phyloP scores from a whole-genome alignment of 345 rosid species.

The Salix arbutifolia region DNA sequence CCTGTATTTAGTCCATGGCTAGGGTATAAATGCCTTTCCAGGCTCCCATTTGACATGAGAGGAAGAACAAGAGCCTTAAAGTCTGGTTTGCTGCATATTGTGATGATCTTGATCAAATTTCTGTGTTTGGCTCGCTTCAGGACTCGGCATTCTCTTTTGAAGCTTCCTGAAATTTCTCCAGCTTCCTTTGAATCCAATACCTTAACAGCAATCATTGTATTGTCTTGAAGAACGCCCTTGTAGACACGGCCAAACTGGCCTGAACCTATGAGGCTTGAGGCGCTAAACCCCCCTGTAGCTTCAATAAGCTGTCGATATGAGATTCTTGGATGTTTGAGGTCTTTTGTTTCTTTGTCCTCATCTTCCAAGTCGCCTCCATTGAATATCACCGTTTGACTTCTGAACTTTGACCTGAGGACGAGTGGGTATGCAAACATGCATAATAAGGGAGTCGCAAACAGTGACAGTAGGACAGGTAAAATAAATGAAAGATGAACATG shows the following conservation, averaged over 20 bases:
- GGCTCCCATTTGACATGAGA: slow-evolving; percentile 78
- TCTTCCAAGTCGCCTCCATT: slow-evolving; percentile 40
- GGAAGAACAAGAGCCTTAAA: slow-evolving; percentile 90
- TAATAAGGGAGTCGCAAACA: slow-evolving; percentile 45
- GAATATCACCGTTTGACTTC: slow-evolving; percentile 25
- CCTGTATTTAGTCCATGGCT: slow-evolving; percentile 29
- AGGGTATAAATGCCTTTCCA: slow-evolving; percentile 69
- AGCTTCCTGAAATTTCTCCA: slow-evolving; percentile 50
- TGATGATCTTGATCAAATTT: slow-evolving; percentile 74
- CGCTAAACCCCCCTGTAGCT: slow-evolving; percentile 74
- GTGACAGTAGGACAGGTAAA: slow-evolving; percentile 47
- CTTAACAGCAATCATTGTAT: slow-evolving; percentile 75
- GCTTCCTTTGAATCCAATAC: slow-evolving; percentile 55
- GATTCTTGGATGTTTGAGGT: slow-evolving; percentile 55
- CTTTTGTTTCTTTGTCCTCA: slow-evolving; percentile 47
- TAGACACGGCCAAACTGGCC: slow-evolving; percentile 84
- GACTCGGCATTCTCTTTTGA: slow-evolving; percentile 77
- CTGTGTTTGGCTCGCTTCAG: slow-evolving; percentile 76
- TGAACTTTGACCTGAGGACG: slow-evolving; percentile 41
- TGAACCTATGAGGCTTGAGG: slow-evolving; percentile 75
- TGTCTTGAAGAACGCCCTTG: slow-evolving; percentile 69
- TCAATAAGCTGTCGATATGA: slow-evolving; percentile 61
- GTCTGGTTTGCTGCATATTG: slow-evolving; percentile 77
- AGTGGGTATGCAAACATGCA: slow-evolving; percentile 47
- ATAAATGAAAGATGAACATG: slow-evolving; percentile 34